Conservation (phyloP, 2,329 filamentous ascomycete genomes). For the Celoporthe dispersa region DNA sequence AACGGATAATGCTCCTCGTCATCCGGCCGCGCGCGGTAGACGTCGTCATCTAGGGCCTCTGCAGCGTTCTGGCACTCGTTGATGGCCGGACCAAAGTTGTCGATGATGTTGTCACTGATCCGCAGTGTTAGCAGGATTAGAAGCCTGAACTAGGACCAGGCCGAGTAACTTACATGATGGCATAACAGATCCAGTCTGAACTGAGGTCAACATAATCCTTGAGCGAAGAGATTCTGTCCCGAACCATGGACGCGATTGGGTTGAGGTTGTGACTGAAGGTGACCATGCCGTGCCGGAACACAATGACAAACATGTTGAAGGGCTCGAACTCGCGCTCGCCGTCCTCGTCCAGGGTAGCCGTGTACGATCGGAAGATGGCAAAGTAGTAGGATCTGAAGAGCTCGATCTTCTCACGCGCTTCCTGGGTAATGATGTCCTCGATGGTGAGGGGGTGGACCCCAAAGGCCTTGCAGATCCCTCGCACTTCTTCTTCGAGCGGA, state of each 20-base stretch:
- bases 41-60: constrained; percentile 91
- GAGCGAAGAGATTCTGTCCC: constrained; percentile 87
- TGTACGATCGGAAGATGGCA: constrained; percentile 94
- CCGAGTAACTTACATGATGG: constrained; percentile 74
- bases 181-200: constrained; percentile 99
- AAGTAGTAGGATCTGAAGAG: constrained; percentile 98
- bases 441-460: constrained; percentile 93
- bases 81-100: constrained; percentile 90
- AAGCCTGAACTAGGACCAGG: background rate
- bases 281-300: constrained; percentile 92
- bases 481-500: constrained; percentile 85
- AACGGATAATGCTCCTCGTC: constrained; percentile 76
- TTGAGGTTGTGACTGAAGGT: constrained; percentile 94
- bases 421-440: constrained; percentile 94
- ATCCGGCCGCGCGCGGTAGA: constrained; percentile 88
- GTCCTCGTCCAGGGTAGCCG: constrained; percentile 74
- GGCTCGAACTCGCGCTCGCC: constrained; percentile 87
- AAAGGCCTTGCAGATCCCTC: constrained; percentile 89
- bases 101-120: constrained; percentile 90
- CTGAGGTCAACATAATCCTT: constrained; percentile 95
- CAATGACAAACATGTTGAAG: constrained; percentile 94
- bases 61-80: constrained; percentile 85
- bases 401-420: constrained; percentile 97
- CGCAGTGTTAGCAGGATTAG: constrained; percentile 8
- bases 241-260: constrained; percentile 84